Percentiles rank a stretch among this genome's conserved stretches.
Conservation (phyloP, 768 basidiomycete genomes). For the Strobilomyces dryophilus region DNA sequence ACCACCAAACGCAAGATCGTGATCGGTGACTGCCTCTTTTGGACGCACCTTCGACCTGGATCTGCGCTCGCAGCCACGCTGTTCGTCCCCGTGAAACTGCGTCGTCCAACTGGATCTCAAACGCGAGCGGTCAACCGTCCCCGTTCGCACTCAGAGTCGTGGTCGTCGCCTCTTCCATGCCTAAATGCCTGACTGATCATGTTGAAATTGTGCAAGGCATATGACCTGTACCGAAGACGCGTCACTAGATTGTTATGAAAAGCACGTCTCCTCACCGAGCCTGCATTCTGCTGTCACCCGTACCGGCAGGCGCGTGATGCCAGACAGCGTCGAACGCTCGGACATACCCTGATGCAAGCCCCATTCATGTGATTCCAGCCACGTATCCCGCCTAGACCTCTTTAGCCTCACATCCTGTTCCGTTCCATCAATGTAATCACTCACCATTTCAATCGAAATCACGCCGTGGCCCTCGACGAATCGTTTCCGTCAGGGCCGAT, state of each 20-base stretch:
- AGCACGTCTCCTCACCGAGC: constrained; percentile 24
- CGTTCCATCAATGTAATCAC: not conserved
- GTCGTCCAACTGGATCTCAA: not conserved
- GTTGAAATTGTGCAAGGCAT: constrained; percentile 13
- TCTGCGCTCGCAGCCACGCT: not conserved
- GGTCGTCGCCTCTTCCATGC: not conserved
- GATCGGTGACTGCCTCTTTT: too few species aligned
- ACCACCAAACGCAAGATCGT: too few species aligned
- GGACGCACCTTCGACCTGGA: too few species aligned
- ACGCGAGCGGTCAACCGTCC: not conserved
- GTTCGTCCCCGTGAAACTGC: not conserved
- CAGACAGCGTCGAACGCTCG: constrained; percentile 26
- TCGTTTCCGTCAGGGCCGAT: not conserved
- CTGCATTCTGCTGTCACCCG: constrained; percentile 40
- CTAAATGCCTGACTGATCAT: not conserved
- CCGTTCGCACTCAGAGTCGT: not conserved
- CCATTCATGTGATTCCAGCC: constrained; percentile 45
- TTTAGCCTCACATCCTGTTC: not conserved
- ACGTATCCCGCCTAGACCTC: constrained; percentile 30
- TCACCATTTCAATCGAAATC: constrained; percentile 59
- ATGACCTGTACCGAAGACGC: constrained; percentile 31
- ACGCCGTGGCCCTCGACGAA: constrained; percentile 47
- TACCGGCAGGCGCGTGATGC: constrained; percentile 46
- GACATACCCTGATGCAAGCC: constrained; percentile 46
- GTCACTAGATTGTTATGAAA: not conserved